Percentiles rank a stretch among this genome's conserved stretches.
phyloP scores from a whole-genome alignment of 176 grass and related monocot species.

The Neostapfia colusana region DNA sequence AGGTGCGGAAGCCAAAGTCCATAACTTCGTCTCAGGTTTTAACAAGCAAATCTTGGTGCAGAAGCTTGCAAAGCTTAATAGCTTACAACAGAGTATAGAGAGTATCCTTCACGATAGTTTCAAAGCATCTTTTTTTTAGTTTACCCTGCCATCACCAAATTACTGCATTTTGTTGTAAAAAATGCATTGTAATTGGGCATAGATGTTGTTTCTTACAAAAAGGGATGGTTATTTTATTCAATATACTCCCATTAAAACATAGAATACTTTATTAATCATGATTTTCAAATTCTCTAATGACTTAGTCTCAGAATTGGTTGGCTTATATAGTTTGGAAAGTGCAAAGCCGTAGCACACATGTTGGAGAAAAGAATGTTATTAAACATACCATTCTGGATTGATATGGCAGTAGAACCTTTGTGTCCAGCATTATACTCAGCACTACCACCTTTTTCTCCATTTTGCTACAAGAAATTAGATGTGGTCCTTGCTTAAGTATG shows the following conservation, averaged over 20 bases:
- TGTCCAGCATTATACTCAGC: not conserved
- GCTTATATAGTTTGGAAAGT: not conserved
- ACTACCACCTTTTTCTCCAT: not conserved
- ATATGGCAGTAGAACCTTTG: not conserved
- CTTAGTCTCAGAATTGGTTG: not conserved
- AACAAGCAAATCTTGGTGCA: conserved; percentile 75
- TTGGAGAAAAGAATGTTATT: conserved; percentile 21
- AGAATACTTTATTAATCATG: not conserved
- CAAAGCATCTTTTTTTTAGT: not conserved
- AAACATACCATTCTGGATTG: conserved; percentile 12
- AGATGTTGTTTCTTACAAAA: not conserved
- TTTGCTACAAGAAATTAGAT: not conserved
- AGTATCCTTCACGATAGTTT: conserved; percentile 74
- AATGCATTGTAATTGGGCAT: not conserved
- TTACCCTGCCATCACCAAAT: not conserved
- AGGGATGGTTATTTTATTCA: not conserved
- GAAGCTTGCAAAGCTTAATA: conserved; percentile 89
- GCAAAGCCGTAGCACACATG: not conserved
- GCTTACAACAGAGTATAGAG: conserved; percentile 94
- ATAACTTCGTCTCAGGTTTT: conserved; percentile 72
- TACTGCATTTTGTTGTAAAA: not conserved
- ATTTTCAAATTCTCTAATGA: not conserved
- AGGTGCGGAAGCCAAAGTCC: conserved; percentile 37
- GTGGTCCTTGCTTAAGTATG: conserved; percentile 11
- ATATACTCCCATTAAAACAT: not conserved